Conservation (phyloP, 2,329 filamentous ascomycete genomes). For the Xylariaceae sp. region DNA sequence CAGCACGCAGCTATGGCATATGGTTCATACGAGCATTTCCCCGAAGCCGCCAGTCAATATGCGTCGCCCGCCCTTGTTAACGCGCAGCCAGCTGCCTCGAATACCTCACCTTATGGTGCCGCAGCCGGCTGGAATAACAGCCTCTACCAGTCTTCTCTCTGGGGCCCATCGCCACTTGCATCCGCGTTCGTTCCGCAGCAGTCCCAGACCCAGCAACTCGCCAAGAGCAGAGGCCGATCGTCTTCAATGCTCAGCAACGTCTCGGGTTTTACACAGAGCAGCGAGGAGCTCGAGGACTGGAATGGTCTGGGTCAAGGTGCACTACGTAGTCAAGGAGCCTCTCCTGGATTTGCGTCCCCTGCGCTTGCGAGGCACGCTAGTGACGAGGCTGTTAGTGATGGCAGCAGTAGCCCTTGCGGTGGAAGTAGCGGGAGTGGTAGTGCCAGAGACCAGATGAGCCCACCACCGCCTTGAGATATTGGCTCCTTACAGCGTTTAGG, state of each 20-base stretch:
- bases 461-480: slow-evolving; percentile 26
- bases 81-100: slow-evolving; percentile 16
- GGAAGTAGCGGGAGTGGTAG: slow-evolving; percentile 48
- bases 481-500: not conserved
- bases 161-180: slow-evolving; percentile 35
- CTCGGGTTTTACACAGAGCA: slow-evolving; percentile 65
- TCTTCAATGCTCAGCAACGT: slow-evolving; percentile 67
- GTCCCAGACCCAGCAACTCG: slow-evolving; percentile 29
- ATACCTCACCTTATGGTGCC: slow-evolving; percentile 26
- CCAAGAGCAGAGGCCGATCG: slow-evolving; percentile 54
- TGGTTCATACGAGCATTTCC: slow-evolving; percentile 28
- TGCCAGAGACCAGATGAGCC: slow-evolving; percentile 52
- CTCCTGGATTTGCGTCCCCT: slow-evolving; percentile 28
- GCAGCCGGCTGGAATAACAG: slow-evolving; percentile 33
- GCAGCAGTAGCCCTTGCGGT: slow-evolving; percentile 37
- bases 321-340: slow-evolving; percentile 15
- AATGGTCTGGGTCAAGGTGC: slow-evolving; percentile 20
- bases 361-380: slow-evolving; percentile 26
- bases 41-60: slow-evolving; percentile 24
- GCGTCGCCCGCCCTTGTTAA: slow-evolving; percentile 22
- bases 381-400: slow-evolving; percentile 36
- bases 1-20: slow-evolving; percentile 33
- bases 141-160: slow-evolving; percentile 32
- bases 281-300: slow-evolving; percentile 47
- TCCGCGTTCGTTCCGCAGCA: slow-evolving; percentile 38